These are phyloP conservation scores for Nitzschia putrida DNA, from an alignment of 108 stramenopile genomes.

Conservation along the genomic window DNA sequence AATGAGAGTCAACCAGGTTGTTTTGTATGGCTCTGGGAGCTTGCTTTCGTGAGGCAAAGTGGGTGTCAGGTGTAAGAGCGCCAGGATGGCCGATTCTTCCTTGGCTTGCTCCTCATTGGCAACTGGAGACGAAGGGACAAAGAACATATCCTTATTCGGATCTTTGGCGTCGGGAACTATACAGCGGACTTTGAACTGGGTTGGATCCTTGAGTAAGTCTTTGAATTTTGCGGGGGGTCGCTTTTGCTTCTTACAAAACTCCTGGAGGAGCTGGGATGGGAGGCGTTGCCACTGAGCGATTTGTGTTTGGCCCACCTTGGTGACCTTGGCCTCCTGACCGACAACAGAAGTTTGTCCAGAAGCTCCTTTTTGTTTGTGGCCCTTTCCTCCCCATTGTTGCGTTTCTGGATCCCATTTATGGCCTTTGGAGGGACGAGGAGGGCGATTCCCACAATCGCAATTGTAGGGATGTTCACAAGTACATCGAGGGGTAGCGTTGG, in stretches of 20 bases:
- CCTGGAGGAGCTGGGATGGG: constrained; percentile 72
- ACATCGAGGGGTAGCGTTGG: constrained; percentile 39
- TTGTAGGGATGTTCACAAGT: constrained; percentile 79
- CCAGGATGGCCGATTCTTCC: constrained; percentile 88
- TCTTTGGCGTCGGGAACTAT: constrained; percentile 84
- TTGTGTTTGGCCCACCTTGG: constrained; percentile 63
- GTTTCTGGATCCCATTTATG: constrained; percentile 82
- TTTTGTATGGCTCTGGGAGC: constrained; percentile 90
- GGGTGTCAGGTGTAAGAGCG: constrained; percentile 76
- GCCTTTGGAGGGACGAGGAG: constrained; percentile 72
- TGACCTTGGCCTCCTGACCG: constrained; percentile 56
- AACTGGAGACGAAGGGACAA: constrained; percentile 65
- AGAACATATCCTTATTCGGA: constrained; percentile 70
- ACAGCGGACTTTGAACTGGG: constrained; percentile 47
- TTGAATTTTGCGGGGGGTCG: constrained; percentile 63
- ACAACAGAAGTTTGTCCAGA: constrained; percentile 60
- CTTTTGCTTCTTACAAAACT: constrained; percentile 66
- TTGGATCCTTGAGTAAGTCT: constrained; percentile 23
- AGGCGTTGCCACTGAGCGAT: constrained; percentile 88
- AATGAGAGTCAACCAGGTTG: constrained; percentile 74
- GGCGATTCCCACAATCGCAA: constrained; percentile 84
- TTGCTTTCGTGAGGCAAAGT: constrained; percentile 87
- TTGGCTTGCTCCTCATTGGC: constrained; percentile 78
- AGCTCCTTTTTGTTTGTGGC: constrained; percentile 85
- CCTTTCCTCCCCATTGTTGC: constrained; percentile 86